Base-by-base conservation (phyloP, 495 filamentous ascomycete species). In the Neurospora sp. region DNA sequence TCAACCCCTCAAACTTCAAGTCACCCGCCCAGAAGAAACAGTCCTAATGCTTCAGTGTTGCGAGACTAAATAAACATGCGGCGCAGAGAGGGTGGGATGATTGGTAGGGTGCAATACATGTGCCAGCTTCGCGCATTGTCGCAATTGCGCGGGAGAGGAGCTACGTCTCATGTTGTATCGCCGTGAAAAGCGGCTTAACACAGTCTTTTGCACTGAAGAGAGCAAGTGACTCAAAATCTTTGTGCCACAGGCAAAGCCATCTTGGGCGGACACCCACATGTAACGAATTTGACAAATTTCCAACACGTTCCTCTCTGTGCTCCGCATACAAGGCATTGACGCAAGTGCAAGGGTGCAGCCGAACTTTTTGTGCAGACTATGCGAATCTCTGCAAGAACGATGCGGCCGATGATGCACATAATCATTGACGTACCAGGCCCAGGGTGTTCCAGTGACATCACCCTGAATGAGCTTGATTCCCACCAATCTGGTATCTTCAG, bases 281-380 rank as follows among this genome's bases (percentile, higher is more conserved):
- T 74, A 78, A 79, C 75, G 75, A 78, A 78, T 79, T 79, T 27
- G 53, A 8, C 27, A 61, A 31, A 31, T 31, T 61, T 35, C 14
- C 53, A 27, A 61, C 22, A 27, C 53, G 53, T 27, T 61, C 53
- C 22, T 27, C 22, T 61, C 22, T 31, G 0, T 68, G 44, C 73
- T 71, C 74, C 42, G 77, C 77, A 80, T 78, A 68, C 73, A 76
- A 76, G 69, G 78, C 76, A 75, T 75, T 74, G 68, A 82, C 75
- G 76, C 81, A 80, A 48, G 70, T 75, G 74, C 76, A 80, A 76
- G 81, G 79, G 72, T 83, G 40, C n/a, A 74, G 41, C 27, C 17
- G 45, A 38, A 73, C 27, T 39, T 68, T 72, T 73, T 39, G 73
- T 73, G 69, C 70, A 71, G 71, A 65, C 42, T 40, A 70, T 61